Evolutionary conservation across 371 early-diverging fungal species (phyloP), one percentile per base, ranked within the genome.

Genomic region (Mucor irregularis): DNA sequence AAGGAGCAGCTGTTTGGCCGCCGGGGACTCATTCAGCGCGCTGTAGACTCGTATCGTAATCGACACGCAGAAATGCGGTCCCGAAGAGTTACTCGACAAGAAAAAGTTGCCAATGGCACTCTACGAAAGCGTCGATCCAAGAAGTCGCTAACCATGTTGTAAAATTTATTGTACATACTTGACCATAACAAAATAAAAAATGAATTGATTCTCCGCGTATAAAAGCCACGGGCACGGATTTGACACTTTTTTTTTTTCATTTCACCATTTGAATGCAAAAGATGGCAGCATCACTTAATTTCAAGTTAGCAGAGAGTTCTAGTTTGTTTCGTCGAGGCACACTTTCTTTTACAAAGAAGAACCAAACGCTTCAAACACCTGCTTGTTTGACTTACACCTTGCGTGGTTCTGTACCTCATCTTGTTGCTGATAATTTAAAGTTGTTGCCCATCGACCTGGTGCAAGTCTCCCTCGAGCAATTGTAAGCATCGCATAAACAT

Each of bases 1-100:
- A 83, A 79, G 22, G 79, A 80, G n/a, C 69, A 89, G 35, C 74
- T 94, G 13, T 75, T 82, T 48, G 93, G 87, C 1, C 82, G 89
- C 34, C 80, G 94, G 42, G 96, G 96, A 17, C 73, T 95, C 19
- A 79, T 96, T 39, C 96, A 96, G 64, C 74, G 96, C 0, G 94
- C 95, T 0, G 96, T 96, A 0, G 96, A 96, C 64, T 88, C 88
- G 26, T 95, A 88, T 60, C 79, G 95, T 28, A 89, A 93, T 46
- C 79, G 90, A 22, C 84, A 87, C 60, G 82, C 88, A 19, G 85
- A 86, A 28, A 76, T 85, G 55, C 80, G 90, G 29, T 87, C 85
- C 21, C 71, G 91, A 31, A 73, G 92, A 31, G 84, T 91, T 5
- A 77, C 87, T 4, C 72, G 90, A 28, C 82, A 90, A 68, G 90